Conservation (phyloP, 768 basidiomycete species). For the Clavulina sp. region DNA sequence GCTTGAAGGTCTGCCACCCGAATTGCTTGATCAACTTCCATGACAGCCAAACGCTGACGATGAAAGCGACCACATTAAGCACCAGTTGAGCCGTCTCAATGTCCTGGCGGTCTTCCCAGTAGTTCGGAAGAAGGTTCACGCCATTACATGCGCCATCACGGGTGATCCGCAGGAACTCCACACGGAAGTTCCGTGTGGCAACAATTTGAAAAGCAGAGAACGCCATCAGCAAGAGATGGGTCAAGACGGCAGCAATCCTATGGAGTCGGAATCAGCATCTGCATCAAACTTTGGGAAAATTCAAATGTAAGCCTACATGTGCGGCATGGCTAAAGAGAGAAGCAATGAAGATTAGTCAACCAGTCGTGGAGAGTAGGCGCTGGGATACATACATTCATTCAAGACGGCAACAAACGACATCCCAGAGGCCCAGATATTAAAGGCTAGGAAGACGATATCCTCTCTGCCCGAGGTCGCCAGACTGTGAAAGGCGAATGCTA, state of each 20-base stretch:
- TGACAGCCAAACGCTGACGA: no score
- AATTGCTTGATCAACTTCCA: slow-evolving; percentile 64
- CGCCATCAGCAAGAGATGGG: slow-evolving; percentile 51
- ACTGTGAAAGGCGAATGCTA: no score
- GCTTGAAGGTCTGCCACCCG: slow-evolving; percentile 81
- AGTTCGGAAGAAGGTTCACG: slow-evolving; percentile 36
- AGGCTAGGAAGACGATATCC: slow-evolving; percentile 58
- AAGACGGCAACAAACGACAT: slow-evolving; percentile 58
- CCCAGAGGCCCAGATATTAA: slow-evolving; percentile 65
- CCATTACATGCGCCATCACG: slow-evolving; percentile 47
- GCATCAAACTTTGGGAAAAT: background rate
- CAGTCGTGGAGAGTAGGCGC: slow-evolving; percentile 13
- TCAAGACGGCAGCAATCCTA: slow-evolving; percentile 47
- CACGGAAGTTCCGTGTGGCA: slow-evolving; percentile 40
- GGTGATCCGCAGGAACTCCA: slow-evolving; percentile 36
- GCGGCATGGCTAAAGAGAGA: no score
- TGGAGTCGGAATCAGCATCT: background rate
- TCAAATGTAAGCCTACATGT: slow-evolving; percentile 1
- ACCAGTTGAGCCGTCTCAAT: slow-evolving; percentile 3
- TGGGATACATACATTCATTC: background rate
- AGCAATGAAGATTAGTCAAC: slow-evolving; percentile 59
- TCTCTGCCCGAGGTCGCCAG: slow-evolving; percentile 58
- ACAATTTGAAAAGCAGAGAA: slow-evolving; percentile 57
- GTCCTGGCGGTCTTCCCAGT: slow-evolving; percentile 37
- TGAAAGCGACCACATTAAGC: background rate